These are phyloP conservation scores for Brettanomyces bruxellensis DNA, from an alignment of 805 yeast species.

Conservation along the genomic window DNA sequence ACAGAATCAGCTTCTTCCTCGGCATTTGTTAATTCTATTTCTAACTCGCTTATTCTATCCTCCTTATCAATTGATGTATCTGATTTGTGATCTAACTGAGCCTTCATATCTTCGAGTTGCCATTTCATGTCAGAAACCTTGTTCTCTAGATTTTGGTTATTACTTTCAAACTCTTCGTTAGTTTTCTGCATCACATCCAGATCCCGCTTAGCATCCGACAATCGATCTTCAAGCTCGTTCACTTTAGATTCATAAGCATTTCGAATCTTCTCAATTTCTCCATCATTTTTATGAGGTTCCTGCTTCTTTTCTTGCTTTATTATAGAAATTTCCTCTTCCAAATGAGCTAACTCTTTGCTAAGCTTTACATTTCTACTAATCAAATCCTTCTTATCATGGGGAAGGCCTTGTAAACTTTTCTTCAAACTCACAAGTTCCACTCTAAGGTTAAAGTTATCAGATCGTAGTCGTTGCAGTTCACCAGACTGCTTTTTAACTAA, in stretches of 20 bases:
- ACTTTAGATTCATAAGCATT: not conserved
- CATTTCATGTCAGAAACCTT: not conserved
- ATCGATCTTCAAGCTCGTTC: not conserved
- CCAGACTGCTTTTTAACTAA: slow-evolving; percentile 20
- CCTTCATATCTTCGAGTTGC: not conserved
- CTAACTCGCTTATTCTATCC: not conserved
- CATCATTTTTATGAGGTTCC: not conserved
- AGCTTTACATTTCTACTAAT: slow-evolving; percentile 14
- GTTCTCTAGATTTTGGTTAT: not conserved
- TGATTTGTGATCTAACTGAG: not conserved
- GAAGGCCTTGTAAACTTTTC: slow-evolving; percentile 31
- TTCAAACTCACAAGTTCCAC: slow-evolving; percentile 33
- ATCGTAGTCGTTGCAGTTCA: slow-evolving; percentile 21
- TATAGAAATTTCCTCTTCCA: not conserved
- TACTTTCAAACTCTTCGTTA: not conserved
- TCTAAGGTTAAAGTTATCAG: slow-evolving; percentile 35
- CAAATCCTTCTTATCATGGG: slow-evolving; percentile 30
- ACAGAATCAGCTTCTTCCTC: slow-evolving; percentile 5
- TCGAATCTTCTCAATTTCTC: not conserved
- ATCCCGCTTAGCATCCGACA: not conserved
- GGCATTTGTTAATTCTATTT: not conserved
- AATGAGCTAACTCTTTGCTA: slow-evolving; percentile 5
- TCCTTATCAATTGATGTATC: not conserved
- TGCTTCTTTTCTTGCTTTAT: not conserved
- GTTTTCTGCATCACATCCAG: not conserved